Base-by-base conservation (phyloP, 108 stramenopile species). In the Nannochloropsis granulata region DNA sequence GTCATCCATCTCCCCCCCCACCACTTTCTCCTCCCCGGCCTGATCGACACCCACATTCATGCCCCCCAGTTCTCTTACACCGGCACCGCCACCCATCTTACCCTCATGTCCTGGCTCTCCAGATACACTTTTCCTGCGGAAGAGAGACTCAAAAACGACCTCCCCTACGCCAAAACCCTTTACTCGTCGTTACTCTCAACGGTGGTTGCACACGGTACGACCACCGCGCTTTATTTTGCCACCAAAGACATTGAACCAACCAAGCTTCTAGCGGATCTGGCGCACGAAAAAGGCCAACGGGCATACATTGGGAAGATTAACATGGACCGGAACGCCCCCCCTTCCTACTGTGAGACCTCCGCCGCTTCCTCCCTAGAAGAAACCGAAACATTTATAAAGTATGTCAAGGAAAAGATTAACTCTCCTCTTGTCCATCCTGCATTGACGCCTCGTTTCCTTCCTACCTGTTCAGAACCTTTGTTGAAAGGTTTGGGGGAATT, bases 71-170 rank as follows among this genome's bases (percentile, higher is more conserved):
- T 90, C 81, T 45, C 87, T 24, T 93, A 83, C 82, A 87, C 91
- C 12, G 92, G 92, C 45, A 93, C 92, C 21, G 92, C 89, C 23
- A 91, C 88, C 26, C 91, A 93, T 85, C 84, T 88, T 79, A 90
- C 90, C 13, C 80, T 93, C 24, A 86, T 91, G 89, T 90, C 84
- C 19, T 93, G 92, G 92, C 85, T 93, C 19, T 86, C 91, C 81
- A 81, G 82, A 14, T 93, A 93, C 84, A 92, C 92, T 13, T 93
- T 93, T 79, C 92, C 91, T 25, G 86, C 87, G 24, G 92, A 93
- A 84, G 45, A 14, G 25, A 26, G 81, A 19, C 81, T 90, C 43
- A n/a, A 16, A 16, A 23, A 24, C 14, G 90, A 91, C 84, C 82
- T 19, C 25, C n/a, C 78, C 21, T 13, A 19, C 24, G 87, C 89